Evolutionary conservation across 495 filamentous ascomycete genomes (phyloP), one percentile per base, ranked within the genome.

Genomic region (Penicillium tannophilum): DNA sequence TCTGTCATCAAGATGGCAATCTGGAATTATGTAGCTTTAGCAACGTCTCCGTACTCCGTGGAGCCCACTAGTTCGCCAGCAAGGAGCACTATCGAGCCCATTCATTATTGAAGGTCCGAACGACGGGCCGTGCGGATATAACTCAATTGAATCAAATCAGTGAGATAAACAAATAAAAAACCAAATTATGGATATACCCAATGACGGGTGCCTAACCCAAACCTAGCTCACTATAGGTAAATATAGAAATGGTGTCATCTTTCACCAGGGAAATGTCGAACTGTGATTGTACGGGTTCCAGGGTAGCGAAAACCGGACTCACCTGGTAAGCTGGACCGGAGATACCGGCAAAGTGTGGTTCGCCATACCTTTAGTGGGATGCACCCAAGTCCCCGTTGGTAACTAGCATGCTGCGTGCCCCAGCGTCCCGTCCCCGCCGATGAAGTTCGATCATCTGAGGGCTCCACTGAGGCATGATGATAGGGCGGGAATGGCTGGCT

Each of bases 341-440:
- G 17, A 42, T 43, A 43, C 52, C 52, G 52, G 33, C 33, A 36
- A 36, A 36, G 12, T 36, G 10, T 6, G 12, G 33, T 41, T 41
- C 39, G 33, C 33, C 33, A 36, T 33, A 36, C 33, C 33, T 28
- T 45, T 45, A 9, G 42, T 45, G 19, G 8, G 17, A 52, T 52
- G 49, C 49, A 49, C 12, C 16, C 17, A 33, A 39, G 36, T 39
- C 49, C 49, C 31, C 49, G 49, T 52, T 52, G 28, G 49, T 45
- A 9, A n/a, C 49, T 52, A 52, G 49, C 30, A 8, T 36, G 45
- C 45, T 28, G 19, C 23, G 26, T 42, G 51, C 51, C 51, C 51
- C 51, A 53, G 55, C 51, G 48, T 59, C 31, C 19, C 28, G 53
- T 45, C 57, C 54, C 62, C 61, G 59, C 61, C 39, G 35, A 50